Evolutionary conservation across 169 alveolate species (phyloP).

Genomic region (Cryptosporidium sp.): DNA sequence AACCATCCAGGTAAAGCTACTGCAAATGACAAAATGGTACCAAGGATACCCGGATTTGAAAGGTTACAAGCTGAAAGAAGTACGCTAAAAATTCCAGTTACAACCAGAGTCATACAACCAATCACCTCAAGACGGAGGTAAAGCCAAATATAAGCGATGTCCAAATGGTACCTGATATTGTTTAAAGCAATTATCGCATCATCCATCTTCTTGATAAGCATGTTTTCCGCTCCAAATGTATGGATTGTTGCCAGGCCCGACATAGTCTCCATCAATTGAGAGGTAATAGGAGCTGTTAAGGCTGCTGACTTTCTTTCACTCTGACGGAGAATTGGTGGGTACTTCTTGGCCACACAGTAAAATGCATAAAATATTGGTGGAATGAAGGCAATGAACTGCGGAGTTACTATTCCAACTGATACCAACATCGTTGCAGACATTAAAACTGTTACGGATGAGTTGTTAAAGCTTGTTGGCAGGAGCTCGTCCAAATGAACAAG

Average conservation of each 20-base stretch:
- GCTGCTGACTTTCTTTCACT: conserved; percentile 63
- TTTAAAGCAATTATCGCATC: conserved; percentile 6
- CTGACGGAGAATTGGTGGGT: conserved; percentile 68
- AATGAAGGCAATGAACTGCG: conserved; percentile 42
- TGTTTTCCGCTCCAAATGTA: conserved; percentile 30
- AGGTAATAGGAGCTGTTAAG: conserved; percentile 51
- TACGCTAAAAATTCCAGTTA: conserved; percentile 47
- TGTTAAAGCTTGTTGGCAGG: conserved; percentile 38
- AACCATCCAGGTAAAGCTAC: conserved; percentile 70
- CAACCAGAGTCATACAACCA: conserved; percentile 44
- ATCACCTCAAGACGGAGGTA: conserved; percentile 58
- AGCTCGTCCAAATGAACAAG: conserved; percentile 76
- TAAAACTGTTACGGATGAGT: conserved; percentile 50
- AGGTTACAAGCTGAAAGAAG: conserved; percentile 30
- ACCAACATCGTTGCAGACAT: conserved; percentile 25
- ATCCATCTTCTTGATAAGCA: conserved; percentile 42
- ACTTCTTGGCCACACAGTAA: conserved; percentile 45
- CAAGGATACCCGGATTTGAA: conserved; percentile 23
- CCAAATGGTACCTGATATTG: conserved; percentile 55
- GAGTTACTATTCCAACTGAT: conserved; percentile 44
- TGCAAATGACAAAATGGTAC: conserved; percentile 54
- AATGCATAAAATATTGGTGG: conserved; percentile 68
- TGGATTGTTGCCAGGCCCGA: conserved; percentile 62
- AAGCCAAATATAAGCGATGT: conserved; percentile 59
- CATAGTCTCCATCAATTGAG: conserved; percentile 64